Percentiles rank a stretch among this genome's conserved stretches.
Evolutionary conservation across 164 flowering plant species (phyloP).

Genomic region (Macadamia integrifolia): DNA sequence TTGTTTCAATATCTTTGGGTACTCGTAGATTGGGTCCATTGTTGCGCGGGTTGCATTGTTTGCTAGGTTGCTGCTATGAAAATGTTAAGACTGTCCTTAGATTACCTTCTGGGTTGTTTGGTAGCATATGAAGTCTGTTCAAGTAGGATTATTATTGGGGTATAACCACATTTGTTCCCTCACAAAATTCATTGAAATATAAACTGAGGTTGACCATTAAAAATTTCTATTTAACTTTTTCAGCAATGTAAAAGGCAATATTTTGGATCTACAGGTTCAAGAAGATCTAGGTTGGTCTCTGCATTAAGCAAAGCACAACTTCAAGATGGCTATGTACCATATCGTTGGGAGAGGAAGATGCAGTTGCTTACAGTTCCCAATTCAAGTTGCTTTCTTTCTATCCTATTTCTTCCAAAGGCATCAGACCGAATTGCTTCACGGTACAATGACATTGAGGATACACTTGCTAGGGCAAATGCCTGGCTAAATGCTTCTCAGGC

Average conservation of each 20-base stretch:
- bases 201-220: no score
- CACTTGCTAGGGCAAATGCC: slow-evolving; percentile 81
- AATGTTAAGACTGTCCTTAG: no score
- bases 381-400: slow-evolving; percentile 80
- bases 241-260: not conserved
- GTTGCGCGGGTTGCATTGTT: no score
- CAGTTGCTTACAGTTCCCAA: slow-evolving; percentile 53
- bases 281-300: slow-evolving; percentile 56
- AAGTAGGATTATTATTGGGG: no score
- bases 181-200: no score
- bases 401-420: slow-evolving; percentile 80
- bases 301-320: slow-evolving; percentile 61
- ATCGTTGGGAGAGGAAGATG: slow-evolving; percentile 85
- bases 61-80: no score
- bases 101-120: no score
- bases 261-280: slow-evolving; percentile 53
- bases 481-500: slow-evolving; percentile 83
- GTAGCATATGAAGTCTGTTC: no score
- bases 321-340: slow-evolving; percentile 81
- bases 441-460: slow-evolving; percentile 85
- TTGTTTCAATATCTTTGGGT: no score
- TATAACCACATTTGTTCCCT: no score
- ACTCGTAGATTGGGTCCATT: no score
- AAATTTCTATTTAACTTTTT: not conserved
- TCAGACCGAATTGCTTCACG: slow-evolving; percentile 50